phyloP scores from a whole-genome alignment of 768 basidiomycete genomes.

The Phanerochaete carnosa region DNA sequence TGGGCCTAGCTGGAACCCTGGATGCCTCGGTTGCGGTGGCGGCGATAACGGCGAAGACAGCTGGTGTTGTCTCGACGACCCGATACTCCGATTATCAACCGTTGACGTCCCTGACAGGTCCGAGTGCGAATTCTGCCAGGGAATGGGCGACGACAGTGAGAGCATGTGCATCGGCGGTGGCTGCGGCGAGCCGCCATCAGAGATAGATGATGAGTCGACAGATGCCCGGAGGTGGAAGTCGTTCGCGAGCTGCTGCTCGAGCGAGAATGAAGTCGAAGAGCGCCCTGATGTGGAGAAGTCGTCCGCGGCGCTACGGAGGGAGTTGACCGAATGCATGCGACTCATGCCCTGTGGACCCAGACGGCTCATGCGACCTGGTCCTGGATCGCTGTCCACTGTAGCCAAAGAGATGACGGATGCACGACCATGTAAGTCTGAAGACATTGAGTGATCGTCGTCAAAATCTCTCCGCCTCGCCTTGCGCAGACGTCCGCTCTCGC shows the following conservation, averaged over 20 bases:
- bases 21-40: slow-evolving; percentile 28
- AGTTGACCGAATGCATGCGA: slow-evolving; percentile 74
- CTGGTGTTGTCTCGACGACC: slow-evolving; percentile 16
- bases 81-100: slow-evolving; percentile 18
- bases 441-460: slow-evolving; percentile 91
- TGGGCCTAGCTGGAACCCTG: slow-evolving; percentile 37
- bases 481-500: slow-evolving; percentile 55
- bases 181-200: slow-evolving; percentile 67
- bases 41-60: slow-evolving; percentile 23
- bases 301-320: slow-evolving; percentile 69
- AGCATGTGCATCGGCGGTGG: slow-evolving; percentile 61
- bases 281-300: slow-evolving; percentile 59
- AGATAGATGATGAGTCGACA: slow-evolving; percentile 55
- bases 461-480: slow-evolving; percentile 82
- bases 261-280: slow-evolving; percentile 75
- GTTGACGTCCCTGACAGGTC: slow-evolving; percentile 16
- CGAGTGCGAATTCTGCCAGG: slow-evolving; percentile 26
- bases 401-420: slow-evolving; percentile 79
- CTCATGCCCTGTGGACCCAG: slow-evolving; percentile 53
- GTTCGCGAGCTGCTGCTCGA: slow-evolving; percentile 71
- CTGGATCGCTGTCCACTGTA: slow-evolving; percentile 85
- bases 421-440: slow-evolving; percentile 76
- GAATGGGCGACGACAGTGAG: slow-evolving; percentile 62
- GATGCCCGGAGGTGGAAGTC: slow-evolving; percentile 74
- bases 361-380: slow-evolving; percentile 53